Conservation (phyloP, 495 filamentous ascomycete species). For the Pyrenopolyporus hunteri region DNA sequence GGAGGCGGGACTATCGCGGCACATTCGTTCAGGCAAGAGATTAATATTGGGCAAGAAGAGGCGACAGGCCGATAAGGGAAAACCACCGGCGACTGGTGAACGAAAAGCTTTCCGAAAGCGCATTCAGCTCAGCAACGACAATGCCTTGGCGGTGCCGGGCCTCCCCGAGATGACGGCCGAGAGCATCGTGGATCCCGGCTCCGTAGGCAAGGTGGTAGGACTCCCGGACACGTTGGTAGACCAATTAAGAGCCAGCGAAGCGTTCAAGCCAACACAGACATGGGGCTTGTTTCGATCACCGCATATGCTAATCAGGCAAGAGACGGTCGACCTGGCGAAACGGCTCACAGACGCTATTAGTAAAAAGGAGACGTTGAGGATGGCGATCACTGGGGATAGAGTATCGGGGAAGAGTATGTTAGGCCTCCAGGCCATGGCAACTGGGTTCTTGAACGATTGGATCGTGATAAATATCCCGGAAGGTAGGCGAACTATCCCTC, state of each 20-base stretch:
- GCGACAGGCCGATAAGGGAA: conserved; percentile 43
- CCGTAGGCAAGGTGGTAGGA: conserved; percentile 68
- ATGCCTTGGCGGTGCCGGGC: conserved; percentile 76
- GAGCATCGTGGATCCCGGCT: conserved; percentile 58
- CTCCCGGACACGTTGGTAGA: conserved; percentile 75
- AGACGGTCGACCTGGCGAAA: conserved; percentile 72
- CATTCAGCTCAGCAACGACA: conserved; percentile 90
- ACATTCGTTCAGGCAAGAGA: conserved; percentile 45
- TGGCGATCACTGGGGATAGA: conserved; percentile 74
- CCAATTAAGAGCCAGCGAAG: conserved; percentile 78
- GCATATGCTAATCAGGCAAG: conserved; percentile 71
- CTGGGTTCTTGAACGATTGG: conserved; percentile 84
- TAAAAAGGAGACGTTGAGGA: conserved; percentile 64
- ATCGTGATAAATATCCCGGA: conserved; percentile 92
- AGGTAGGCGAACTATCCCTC: conserved; percentile 57
- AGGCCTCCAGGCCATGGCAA: conserved; percentile 81
- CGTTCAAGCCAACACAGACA: conserved; percentile 88
- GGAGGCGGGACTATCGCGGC: conserved; percentile 19
- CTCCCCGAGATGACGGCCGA: conserved; percentile 64
- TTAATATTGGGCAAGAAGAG: conserved; percentile 57
- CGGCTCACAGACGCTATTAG: conserved; percentile 60
- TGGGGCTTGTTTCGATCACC: conserved; percentile 88
- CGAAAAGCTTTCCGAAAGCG: conserved; percentile 86
- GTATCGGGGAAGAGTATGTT: conserved; percentile 84
- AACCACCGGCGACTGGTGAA: conserved; percentile 73